Evolutionary conservation across 495 filamentous ascomycete species (phyloP), one percentile per base, ranked within the genome.

Genomic region (Hypoxylon fragiforme): DNA sequence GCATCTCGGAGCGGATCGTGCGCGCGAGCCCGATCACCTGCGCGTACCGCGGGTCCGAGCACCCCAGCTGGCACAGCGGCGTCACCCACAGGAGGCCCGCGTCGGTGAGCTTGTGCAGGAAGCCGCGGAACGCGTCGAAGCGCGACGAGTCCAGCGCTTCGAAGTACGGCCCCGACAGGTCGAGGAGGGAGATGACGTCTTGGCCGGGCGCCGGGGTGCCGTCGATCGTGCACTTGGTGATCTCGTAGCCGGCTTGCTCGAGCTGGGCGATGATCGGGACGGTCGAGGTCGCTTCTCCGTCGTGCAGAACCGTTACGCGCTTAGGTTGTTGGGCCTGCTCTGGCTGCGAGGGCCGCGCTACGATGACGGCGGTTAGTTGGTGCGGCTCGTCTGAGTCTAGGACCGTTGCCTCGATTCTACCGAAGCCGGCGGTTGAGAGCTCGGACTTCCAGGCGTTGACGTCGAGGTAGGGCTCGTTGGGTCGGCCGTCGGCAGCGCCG

Each of bases 51-150:
- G 80, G 78, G 28, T 80, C 68, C 0, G 38, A 12, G 32, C 73
- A 76, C 0, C 42, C 15, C 1, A 67, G 53, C 41, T 80, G 75
- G 8, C 56, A 38, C 0, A 62, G 30, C 0, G 40, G 41, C 1
- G 77, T 80, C 7, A 80, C 12, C 80, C 78, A 81, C 0, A 81
- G 26, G 13, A 64, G 40, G 7, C 57, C 47, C 3, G 30, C 19
- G 9, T 36, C 39, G 16, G 26, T 16, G 22, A 64, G 41, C 7
- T 20, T 36, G 13, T 9, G 30, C 6, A 57, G 48, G 30, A 64
- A 47, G 14, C 26, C 22, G 8, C 45, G 56, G 9, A 64, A 45
- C 1, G 21, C 31, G 0, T 57, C 47, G 15, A 28, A 62, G 6
- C 34, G 37, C 16, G 13, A 7, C n/a, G 42, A 28, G 14, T 44